These are phyloP conservation scores for Chlorokybus atmophyticus DNA, from an alignment of 139 green algal species.

Conservation along the genomic window DNA sequence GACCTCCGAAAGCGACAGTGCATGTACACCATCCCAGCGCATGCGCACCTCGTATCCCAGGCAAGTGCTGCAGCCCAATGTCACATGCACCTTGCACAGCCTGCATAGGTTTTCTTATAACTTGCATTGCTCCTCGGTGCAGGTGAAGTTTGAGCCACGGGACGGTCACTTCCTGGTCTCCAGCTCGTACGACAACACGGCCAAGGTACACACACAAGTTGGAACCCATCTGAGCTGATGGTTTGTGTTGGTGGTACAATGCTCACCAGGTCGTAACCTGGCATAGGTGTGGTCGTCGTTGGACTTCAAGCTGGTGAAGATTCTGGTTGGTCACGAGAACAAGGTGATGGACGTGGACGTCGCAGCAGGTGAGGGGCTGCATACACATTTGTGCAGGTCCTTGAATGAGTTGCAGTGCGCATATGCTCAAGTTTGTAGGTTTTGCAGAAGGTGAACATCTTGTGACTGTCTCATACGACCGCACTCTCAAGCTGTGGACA, in stretches of 20 bases:
- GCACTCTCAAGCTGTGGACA: constrained; percentile 31
- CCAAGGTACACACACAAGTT: not conserved
- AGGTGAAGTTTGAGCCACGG: constrained; percentile 25
- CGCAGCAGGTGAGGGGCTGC: constrained; percentile 5
- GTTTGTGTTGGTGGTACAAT: not conserved
- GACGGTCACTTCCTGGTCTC: constrained; percentile 21
- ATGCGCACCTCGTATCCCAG: constrained; percentile 21
- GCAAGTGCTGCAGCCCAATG: too few species aligned
- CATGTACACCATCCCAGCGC: constrained; percentile 56
- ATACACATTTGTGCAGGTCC: not conserved
- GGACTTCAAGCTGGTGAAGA: constrained; percentile 53
- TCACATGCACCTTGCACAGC: too few species aligned
- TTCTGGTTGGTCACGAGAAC: constrained; percentile 76
- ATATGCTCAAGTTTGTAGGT: not conserved
- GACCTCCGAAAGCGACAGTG: constrained; percentile 65
- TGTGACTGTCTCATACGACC: constrained; percentile 21
- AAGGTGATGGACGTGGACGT: constrained; percentile 84
- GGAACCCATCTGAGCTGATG: constrained; percentile 13
- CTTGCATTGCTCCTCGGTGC: too few species aligned
- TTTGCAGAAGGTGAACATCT: constrained; percentile 24
- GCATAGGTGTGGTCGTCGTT: constrained; percentile 38
- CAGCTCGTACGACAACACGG: constrained; percentile 1
- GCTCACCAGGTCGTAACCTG: too few species aligned
- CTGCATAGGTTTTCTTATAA: too few species aligned
- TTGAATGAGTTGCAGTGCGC: not conserved